These are phyloP conservation scores for Psilocybe sp. DNA, from an alignment of 768 basidiomycete genomes.

Conservation along the genomic window DNA sequence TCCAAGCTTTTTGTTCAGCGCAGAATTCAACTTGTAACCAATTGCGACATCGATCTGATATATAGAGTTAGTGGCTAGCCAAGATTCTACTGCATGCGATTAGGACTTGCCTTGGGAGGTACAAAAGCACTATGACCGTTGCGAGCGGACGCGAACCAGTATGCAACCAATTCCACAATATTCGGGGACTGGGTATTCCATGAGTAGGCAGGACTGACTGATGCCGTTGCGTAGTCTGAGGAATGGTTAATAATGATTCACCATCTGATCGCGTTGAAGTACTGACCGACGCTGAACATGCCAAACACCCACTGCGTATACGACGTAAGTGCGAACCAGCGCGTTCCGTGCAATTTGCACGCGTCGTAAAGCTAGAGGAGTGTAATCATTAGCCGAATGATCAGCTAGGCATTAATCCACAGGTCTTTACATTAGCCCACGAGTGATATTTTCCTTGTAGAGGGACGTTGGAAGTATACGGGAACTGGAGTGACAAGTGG, in stretches of 20 bases:
- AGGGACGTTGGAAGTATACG: conserved; percentile 28
- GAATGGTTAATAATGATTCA: not conserved
- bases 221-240: conserved; percentile 53
- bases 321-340: conserved; percentile 58
- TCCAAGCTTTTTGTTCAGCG: too few species aligned
- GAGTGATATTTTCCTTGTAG: conserved; percentile 42
- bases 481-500: conserved; percentile 31
- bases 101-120: conserved; percentile 38
- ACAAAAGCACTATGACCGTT: conserved; percentile 27
- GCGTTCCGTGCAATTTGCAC: conserved; percentile 45
- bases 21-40: too few species aligned
- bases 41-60: not conserved
- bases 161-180: conserved; percentile 47
- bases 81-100: conserved; percentile 16
- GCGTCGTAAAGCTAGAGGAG: conserved; percentile 50
- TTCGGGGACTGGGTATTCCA: conserved; percentile 41
- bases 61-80: conserved; percentile 2
- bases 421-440: too few species aligned
- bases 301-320: conserved; percentile 65
- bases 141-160: conserved; percentile 58
- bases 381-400: not conserved
- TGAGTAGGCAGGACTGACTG: conserved; percentile 43
- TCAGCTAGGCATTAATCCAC: too few species aligned
- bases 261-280: not conserved
- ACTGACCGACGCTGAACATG: conserved; percentile 51